A percentile compares a stretch with the other conserved stretches of the same genome.
Conservation (phyloP, 805 yeast genomes). For the Starmerella apicola region DNA sequence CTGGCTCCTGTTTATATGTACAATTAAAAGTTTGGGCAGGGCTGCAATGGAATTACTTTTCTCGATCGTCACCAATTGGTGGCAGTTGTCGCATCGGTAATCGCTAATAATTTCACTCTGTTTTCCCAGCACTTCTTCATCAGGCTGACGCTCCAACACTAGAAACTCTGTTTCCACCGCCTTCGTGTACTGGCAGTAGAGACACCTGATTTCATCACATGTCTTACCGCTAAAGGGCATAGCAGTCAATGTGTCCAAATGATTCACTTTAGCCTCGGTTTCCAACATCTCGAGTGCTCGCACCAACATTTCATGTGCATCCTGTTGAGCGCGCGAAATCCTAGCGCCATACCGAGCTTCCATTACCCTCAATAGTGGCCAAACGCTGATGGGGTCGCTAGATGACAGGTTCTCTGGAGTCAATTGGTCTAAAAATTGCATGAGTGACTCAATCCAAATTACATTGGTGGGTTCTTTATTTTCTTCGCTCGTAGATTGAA, state of each 20-base stretch:
- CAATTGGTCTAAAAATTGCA: constrained; percentile 28
- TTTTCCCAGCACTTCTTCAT: constrained; percentile 41
- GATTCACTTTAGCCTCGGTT: constrained; percentile 38
- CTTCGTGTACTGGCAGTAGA: constrained; percentile 51
- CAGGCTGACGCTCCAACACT: constrained; percentile 50
- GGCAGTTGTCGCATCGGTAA: constrained; percentile 60
- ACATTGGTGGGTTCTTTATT: constrained; percentile 4
- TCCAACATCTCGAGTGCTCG: constrained; percentile 66
- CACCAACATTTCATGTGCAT: constrained; percentile 87
- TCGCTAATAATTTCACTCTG: constrained; percentile 64
- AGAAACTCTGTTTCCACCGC: constrained; percentile 49
- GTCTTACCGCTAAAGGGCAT: constrained; percentile 57
- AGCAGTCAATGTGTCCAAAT: neutral
- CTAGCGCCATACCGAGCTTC: constrained; percentile 62
- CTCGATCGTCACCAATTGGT: constrained; percentile 41
- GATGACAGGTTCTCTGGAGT: constrained; percentile 47
- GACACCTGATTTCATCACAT: constrained; percentile 57
- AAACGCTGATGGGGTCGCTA: constrained; percentile 50
- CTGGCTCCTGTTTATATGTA: constrained; percentile 86
- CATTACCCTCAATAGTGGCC: constrained; percentile 64
- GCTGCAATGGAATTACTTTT: constrained; percentile 49
- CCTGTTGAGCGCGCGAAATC: constrained; percentile 76
- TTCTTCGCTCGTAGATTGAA: neutral
- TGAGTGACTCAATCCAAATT: constrained; percentile 20
- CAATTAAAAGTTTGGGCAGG: constrained; percentile 58